Conservation (phyloP, 208 protist species). For the Crithidia fasciculata region DNA sequence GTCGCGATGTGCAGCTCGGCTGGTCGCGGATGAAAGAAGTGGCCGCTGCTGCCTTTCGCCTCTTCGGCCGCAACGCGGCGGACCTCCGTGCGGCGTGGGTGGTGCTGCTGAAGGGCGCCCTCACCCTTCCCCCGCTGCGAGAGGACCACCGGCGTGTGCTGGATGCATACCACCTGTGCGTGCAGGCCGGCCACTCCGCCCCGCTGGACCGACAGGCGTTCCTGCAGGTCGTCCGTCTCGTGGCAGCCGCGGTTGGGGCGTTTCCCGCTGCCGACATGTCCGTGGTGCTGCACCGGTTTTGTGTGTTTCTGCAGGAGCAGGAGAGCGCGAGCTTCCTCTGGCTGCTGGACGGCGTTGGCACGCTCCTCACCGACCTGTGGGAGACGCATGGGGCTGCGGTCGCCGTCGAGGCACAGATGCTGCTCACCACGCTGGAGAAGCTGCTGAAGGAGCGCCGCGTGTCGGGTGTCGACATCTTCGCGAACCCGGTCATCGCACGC, state of each 20-base stretch:
- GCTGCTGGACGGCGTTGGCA: slow-evolving; percentile 61
- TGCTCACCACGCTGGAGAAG: slow-evolving; percentile 32
- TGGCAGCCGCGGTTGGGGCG: slow-evolving; percentile 37
- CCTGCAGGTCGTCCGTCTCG: slow-evolving; percentile 63
- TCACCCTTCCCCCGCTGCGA: slow-evolving; percentile 47
- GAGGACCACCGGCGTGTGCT: slow-evolving; percentile 51
- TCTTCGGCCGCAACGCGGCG: slow-evolving; percentile 53
- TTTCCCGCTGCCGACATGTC: slow-evolving; percentile 14
- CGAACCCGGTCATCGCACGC: slow-evolving; percentile 56
- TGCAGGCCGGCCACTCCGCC: slow-evolving; percentile 45
- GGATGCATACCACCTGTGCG: slow-evolving; percentile 67
- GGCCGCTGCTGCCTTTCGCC: slow-evolving; percentile 43
- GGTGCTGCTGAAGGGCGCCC: slow-evolving; percentile 74
- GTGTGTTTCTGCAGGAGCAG: slow-evolving; percentile 55
- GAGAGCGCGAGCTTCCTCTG: slow-evolving; percentile 68
- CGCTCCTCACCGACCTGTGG: slow-evolving; percentile 59
- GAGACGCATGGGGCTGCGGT: slow-evolving; percentile 35
- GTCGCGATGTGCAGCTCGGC: background rate
- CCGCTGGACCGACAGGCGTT: slow-evolving; percentile 52
- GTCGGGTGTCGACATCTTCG: slow-evolving; percentile 50
- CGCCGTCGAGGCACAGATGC: slow-evolving; percentile 19
- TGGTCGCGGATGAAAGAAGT: slow-evolving; percentile 55
- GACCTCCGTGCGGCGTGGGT: slow-evolving; percentile 67
- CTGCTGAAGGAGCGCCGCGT: slow-evolving; percentile 37
- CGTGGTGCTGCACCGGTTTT: slow-evolving; percentile 27